Conservation (phyloP, 2,329 filamentous ascomycete species). For the Chaetomium strumarium region DNA sequence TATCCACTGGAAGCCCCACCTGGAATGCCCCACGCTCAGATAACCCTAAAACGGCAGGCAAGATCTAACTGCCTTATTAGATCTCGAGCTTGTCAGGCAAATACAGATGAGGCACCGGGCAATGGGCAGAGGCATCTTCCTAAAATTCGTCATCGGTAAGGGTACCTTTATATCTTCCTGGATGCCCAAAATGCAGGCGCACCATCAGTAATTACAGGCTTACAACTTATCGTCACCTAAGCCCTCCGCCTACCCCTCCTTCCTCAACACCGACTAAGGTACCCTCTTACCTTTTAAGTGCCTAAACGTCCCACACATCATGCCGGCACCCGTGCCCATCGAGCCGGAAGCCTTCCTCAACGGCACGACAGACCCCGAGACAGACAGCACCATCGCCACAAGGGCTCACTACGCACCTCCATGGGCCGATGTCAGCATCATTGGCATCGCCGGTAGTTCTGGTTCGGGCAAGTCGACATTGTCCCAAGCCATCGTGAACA, state of each 20-base stretch:
- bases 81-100: neutral
- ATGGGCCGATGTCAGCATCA: slow-evolving; percentile 94
- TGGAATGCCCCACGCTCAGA: neutral
- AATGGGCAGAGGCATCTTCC: neutral
- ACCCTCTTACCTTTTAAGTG: neutral
- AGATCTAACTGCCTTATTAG: neutral
- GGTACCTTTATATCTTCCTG: no score
- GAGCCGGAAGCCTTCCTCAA: slow-evolving; percentile 4
- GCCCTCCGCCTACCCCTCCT: neutral
- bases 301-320: slow-evolving; percentile 2
- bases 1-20: no score
- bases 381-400: slow-evolving; percentile 43
- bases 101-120: neutral
- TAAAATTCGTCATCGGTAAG: neutral
- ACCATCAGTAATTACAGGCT: neutral
- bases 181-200: neutral
- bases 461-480: slow-evolving; percentile 93
- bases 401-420: slow-evolving; percentile 81
- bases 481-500: slow-evolving; percentile 82
- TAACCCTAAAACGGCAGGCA: slow-evolving; percentile 3
- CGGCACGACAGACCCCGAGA: slow-evolving; percentile 13
- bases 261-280: neutral
- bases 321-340: slow-evolving; percentile 7
- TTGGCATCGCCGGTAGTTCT: slow-evolving; percentile 91
- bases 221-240: neutral